Evolutionary conservation across 805 yeast genomes (phyloP).

Genomic region (Kockiozyma suomiensis): DNA sequence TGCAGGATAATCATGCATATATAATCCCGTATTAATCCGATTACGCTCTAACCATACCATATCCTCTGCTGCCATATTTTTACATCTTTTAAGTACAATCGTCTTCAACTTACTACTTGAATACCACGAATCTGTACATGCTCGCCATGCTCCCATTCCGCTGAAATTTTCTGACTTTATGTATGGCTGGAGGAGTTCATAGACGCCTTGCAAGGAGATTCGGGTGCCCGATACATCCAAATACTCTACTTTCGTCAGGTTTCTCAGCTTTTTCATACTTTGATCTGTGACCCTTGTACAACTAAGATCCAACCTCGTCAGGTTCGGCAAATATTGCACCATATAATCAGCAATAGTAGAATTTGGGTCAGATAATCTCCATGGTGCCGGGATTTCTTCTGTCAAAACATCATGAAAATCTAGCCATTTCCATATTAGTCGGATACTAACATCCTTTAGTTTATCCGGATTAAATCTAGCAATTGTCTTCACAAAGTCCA

Average conservation of each 20-base stretch:
- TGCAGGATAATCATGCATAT: not conserved
- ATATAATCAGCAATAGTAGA: conserved; percentile 2
- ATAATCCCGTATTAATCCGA: conserved; percentile 1
- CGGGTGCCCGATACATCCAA: conserved; percentile 10
- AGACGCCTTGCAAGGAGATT: not conserved
- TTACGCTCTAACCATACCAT: conserved; percentile 9
- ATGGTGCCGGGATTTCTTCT: not conserved
- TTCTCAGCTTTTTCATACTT: not conserved
- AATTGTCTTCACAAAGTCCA: not conserved
- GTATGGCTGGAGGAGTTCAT: not conserved
- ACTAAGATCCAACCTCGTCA: conserved; percentile 8
- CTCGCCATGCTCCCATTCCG: not conserved
- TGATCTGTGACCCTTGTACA: conserved; percentile 8
- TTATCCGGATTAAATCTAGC: conserved; percentile 4
- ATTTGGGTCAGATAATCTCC: not conserved
- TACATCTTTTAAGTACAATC: conserved; percentile 9
- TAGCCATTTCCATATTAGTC: not conserved
- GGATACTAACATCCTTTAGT: conserved; percentile 11
- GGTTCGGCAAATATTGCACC: not conserved
- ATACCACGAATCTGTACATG: not conserved
- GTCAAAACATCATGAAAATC: not conserved
- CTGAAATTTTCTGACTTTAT: not conserved
- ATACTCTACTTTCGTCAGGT: not conserved
- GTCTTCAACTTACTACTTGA: not conserved
- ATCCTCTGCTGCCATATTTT: not conserved